Evolutionary conservation across 495 filamentous ascomycete species (phyloP), one percentile per base, ranked within the genome.

Genomic region (Xylaria telfairii): DNA sequence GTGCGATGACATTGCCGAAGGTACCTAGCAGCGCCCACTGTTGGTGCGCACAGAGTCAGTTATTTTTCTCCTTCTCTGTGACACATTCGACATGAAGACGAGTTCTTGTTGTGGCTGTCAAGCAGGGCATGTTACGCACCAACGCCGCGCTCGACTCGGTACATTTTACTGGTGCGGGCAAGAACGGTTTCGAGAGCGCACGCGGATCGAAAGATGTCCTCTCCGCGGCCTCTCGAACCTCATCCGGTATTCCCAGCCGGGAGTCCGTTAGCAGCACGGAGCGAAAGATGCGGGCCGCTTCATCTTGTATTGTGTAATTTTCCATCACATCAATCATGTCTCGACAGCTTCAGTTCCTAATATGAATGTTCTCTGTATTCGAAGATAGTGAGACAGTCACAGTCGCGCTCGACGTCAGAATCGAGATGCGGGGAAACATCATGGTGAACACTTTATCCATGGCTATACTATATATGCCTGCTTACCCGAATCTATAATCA

Each of bases 81-180:
- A 19, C 3, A 9, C 28, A 0, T 12, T 8, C 7, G 28, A 9
- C 59, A 1, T 5, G n/a, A 12, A 15, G 4, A 13, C 8, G 9
- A n/a, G 0, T 39, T 28, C 44, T 7, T 5, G 44, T 17, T 46
- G 2, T 63, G 39, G 8, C 24, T 0, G 19, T 4, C 1, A 8
- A 2, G 17, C 0, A 24, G 39, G 30, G 26, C 21, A 49, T 6
- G 3, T 51, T 24, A 68, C 65, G 59, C 12, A 68, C 65, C 17
- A 78, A 66, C 32, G 76, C 76, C 3, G 76, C 42, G 57, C 76
- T 78, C 26, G 71, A 71, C 69, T 78, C 76, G 17, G 60, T 78
- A 21, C 76, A 78, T 42, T 78, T 78, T 17, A 78, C 42, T 6
- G 76, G 76, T 5, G 76, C 72, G 3, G 76, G 76, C 26, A 78